Evolutionary conservation across 2,329 filamentous ascomycete genomes (phyloP).

Genomic region (Cladosporium sp.): DNA sequence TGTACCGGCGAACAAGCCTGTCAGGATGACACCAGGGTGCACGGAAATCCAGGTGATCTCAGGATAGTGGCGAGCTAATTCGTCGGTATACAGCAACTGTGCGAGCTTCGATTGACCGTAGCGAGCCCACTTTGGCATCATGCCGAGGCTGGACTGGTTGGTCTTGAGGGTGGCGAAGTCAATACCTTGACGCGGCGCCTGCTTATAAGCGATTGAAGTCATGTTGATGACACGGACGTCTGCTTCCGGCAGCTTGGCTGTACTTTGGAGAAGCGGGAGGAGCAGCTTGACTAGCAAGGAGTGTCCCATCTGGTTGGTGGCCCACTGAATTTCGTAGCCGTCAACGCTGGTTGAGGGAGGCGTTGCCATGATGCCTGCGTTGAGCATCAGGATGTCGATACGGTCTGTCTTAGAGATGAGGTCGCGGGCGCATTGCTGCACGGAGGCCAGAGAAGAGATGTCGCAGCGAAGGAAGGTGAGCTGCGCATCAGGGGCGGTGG

Average conservation of each 20-base stretch:
- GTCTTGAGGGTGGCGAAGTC: conserved; percentile 28
- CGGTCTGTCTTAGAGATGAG: conserved; percentile 18
- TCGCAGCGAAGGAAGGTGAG: conserved; percentile 36
- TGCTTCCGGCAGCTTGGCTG: conserved; percentile 18
- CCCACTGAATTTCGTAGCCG: conserved; percentile 33
- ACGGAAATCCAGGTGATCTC: conserved; percentile 35
- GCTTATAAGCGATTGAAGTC: conserved; percentile 25
- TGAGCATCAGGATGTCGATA: conserved; percentile 30
- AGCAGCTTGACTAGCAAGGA: conserved; percentile 30
- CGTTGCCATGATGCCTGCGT: conserved; percentile 29
- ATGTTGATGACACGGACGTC: conserved; percentile 30
- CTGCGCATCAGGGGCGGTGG: conserved; percentile 31
- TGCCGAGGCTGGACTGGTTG: conserved; percentile 13
- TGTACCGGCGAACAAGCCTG: conserved; percentile 30
- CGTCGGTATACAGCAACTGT: conserved; percentile 41
- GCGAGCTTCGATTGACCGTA: conserved; percentile 49
- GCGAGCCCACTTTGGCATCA: conserved; percentile 29
- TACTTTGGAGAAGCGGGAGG: conserved; percentile 22
- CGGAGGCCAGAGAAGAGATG: conserved; percentile 22
- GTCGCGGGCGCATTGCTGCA: conserved; percentile 20
- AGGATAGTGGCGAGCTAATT: conserved; percentile 38
- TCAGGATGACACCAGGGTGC: conserved; percentile 41
- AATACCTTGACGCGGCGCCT: conserved; percentile 18
- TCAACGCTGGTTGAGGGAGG: conserved; percentile 21
- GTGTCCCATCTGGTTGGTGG: conserved; percentile 33